These are phyloP conservation scores for Dissophora globulifera DNA, from an alignment of 192 early-diverging fungal genomes.

Conservation along the genomic window DNA sequence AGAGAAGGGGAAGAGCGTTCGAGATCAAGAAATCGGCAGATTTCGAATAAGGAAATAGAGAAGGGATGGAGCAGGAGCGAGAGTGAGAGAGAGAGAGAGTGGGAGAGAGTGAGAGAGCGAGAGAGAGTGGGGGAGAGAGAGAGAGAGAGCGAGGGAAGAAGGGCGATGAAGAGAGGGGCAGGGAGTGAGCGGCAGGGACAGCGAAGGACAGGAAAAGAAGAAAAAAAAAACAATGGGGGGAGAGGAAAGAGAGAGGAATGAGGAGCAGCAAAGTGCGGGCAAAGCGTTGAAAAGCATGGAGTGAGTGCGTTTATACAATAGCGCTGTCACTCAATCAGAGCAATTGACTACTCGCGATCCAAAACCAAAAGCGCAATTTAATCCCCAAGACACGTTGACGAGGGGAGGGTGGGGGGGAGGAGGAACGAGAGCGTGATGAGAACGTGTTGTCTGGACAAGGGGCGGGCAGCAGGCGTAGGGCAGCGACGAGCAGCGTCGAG, in stretches of 20 bases:
- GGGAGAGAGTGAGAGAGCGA: background rate
- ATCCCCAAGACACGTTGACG: too few relatives aligned
- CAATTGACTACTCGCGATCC: too few relatives aligned
- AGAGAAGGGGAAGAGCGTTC: background rate
- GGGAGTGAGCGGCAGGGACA: background rate
- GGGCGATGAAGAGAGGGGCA: background rate
- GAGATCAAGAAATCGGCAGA: background rate
- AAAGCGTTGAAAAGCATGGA: too few relatives aligned
- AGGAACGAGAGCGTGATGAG: too few relatives aligned
- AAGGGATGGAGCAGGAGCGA: background rate
- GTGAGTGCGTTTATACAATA: background rate
- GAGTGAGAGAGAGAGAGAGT: background rate
- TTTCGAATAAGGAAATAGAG: constrained; percentile 1
- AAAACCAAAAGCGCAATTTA: too few relatives aligned
- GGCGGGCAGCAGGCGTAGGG: too few relatives aligned
- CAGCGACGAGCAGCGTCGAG: too few relatives aligned
- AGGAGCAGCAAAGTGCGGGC: background rate
- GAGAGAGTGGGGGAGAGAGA: background rate
- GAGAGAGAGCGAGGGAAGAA: background rate
- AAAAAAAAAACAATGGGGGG: background rate
- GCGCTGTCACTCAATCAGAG: too few relatives aligned
- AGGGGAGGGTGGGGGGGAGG: too few relatives aligned
- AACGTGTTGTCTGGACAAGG: too few relatives aligned
- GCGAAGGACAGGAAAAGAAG: background rate
- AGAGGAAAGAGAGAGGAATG: background rate